Evolutionary conservation across 176 grass and related monocot genomes (phyloP), one percentile per base, ranked within the genome.

Genomic region (Triticum turgidum): DNA sequence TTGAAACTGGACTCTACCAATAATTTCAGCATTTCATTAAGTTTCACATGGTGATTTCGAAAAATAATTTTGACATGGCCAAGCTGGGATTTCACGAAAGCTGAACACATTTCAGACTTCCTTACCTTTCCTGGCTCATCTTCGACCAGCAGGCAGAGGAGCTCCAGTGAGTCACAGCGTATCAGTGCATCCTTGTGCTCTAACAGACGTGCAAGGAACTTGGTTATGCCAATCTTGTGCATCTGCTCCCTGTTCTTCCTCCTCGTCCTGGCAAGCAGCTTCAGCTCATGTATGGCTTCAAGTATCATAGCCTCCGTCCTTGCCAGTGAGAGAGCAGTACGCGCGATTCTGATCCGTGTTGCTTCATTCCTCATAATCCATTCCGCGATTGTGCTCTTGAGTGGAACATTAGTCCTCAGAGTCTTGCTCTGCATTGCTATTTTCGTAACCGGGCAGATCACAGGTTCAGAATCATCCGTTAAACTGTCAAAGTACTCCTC

Each of bases 51-150:
- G 14, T 21, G 8, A 54, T 77, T 8, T 56, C 9, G 12, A 3
- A 77, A 77, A 80, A 76, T 21, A 59, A 10, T 41, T 54, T 52
- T 69, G 30, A 12, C 37, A 71, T 25, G 49, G 11, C 15, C 47
- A 45, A 9, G 21, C 72, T 64, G 17, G 17, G 3, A 77, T 21
- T 30, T 61, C 35, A 56, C 11, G 67, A 81, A 80, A 0, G 24
- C n/a, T 77, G 39, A 84, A 84, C 25, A 84, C 25, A 72, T 77
- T 17, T 66, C 39, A 33, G 18, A 76, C 29, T 24, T 34, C 12
- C 62, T 72, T 62, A 99, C 97, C 97, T 93, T 99, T 86, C 97
- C 97, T 7, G 90, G 75, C 58, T 94, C 89, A 67, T 96, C 94
- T 80, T 94, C 86, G 69, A 93, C 90, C 80, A 99, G 68, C 17